phyloP scores from a whole-genome alignment of 805 yeast genomes.

The Kazachstania psychrophila region DNA sequence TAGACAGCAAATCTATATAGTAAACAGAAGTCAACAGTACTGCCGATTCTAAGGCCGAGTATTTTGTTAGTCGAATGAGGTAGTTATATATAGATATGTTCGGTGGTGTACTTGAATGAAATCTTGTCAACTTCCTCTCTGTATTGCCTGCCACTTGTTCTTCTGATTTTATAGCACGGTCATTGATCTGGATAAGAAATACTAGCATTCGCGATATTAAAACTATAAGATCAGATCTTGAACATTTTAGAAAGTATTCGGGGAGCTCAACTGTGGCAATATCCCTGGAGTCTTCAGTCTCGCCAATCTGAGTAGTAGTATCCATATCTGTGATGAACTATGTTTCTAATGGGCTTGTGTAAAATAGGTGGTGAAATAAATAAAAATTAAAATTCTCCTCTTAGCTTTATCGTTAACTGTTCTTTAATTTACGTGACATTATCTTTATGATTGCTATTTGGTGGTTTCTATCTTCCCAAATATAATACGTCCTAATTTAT shows the following conservation, averaged over 20 bases:
- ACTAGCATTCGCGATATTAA: conserved; percentile 73
- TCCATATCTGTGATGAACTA: too few species aligned
- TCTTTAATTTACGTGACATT: too few species aligned
- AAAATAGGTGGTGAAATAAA: too few species aligned
- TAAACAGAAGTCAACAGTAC: conserved; percentile 76
- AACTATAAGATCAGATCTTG: conserved; percentile 58
- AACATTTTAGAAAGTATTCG: conserved; percentile 49
- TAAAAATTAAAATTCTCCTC: too few species aligned
- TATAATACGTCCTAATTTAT: too few species aligned
- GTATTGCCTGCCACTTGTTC: conserved; percentile 8
- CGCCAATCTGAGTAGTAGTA: too few species aligned
- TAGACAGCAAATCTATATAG: conserved; percentile 77
- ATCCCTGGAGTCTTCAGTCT: conserved; percentile 5
- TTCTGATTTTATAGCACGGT: conserved; percentile 31
- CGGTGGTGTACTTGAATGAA: conserved; percentile 92
- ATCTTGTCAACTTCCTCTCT: conserved; percentile 50
- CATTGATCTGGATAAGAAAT: conserved; percentile 68
- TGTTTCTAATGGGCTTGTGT: too few species aligned
- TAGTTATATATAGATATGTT: conserved; percentile 73
- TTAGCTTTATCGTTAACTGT: too few species aligned
- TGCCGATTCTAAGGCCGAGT: conserved; percentile 77
- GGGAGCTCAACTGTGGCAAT: conserved; percentile 24
- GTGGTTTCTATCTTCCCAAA: too few species aligned
- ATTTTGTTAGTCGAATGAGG: conserved; percentile 64
- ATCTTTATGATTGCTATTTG: too few species aligned